Percentiles rank a stretch among this genome's conserved stretches.
Conservation (phyloP, 441 rosid species). For the Gossypium gossypioides region DNA sequence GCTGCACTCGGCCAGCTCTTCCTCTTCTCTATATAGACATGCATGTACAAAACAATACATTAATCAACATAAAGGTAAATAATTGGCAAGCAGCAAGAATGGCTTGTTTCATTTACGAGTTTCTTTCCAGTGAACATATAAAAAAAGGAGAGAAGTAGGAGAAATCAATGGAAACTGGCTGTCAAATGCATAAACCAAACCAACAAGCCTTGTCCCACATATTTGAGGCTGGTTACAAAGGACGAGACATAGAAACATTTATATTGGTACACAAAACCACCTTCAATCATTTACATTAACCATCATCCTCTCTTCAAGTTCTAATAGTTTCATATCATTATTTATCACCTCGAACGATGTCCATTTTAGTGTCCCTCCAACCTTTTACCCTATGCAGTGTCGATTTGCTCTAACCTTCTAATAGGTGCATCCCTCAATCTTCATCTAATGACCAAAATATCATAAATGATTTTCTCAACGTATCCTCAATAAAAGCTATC, state of each 20-base stretch:
- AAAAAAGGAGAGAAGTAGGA: neutral
- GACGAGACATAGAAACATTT: neutral
- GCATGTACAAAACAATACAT: neutral
- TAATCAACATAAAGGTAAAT: neutral
- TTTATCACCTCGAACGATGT: neutral
- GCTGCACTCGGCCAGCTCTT: conserved; percentile 88
- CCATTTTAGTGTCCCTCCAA: neutral
- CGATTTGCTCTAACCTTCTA: neutral
- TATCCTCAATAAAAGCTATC: neutral
- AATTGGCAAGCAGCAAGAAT: neutral
- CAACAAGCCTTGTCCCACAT: neutral
- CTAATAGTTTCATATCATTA: neutral
- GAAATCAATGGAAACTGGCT: neutral
- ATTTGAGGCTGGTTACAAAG: neutral
- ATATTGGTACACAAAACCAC: neutral
- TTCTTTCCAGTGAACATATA: neutral
- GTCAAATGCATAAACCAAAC: neutral
- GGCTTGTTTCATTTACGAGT: neutral
- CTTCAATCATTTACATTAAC: neutral
- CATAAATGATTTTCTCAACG: neutral
- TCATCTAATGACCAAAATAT: neutral
- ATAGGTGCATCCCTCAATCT: neutral
- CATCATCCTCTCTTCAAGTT: neutral
- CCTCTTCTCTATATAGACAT: conserved; percentile 65
- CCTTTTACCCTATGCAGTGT: neutral